Evolutionary conservation across 2,329 filamentous ascomycete species (phyloP), one percentile per base, ranked within the genome.

Genomic region (Alternaria dauci): DNA sequence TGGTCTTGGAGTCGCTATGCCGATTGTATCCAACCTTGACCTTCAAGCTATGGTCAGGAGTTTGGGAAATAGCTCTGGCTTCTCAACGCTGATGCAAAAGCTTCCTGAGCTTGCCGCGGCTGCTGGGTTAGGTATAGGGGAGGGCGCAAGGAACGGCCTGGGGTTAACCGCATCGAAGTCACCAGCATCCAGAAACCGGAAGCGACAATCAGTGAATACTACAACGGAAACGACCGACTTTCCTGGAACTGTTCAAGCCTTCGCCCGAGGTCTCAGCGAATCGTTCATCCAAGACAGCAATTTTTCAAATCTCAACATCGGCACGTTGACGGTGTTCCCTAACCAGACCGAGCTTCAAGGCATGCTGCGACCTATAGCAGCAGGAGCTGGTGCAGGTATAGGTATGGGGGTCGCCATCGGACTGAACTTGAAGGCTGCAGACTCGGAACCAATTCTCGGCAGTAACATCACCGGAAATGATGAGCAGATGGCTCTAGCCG

Each of bases 321-420:
- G 47, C 1, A 44, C 57, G 5, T 55, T 43, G 6, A 38, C 59
- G 1, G 58, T 53, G 16, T 54, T 69, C n/a, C 25, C 48, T 9
- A 26, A 41, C 14, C 55, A 51, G 23, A 4, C 59, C 6, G 57
- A 67, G 23, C 36, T 71, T n/a, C 57, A 62, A 28, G 52, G 50
- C 2, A 66, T 65, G 59, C 34, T 75, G 18, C 52, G 66, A 1
- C 65, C 68, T 16, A 38, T 75, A 5, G 71, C 67, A n/a, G 64
- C 71, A 18, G 73, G 73, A 12, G 69, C 71, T 52, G 73, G 73
- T 26, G 69, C 71, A 5, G 73, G 73, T 2, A 68, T 74, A 34
- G 73, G 73, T 1, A 63, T 69, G 55, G 72, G 73, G 0, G 28
- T 69, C 2, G 69, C 73, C 1, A 56, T 74, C 36, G 72, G 73